Conservation (phyloP, 352 stramenopile genomes). For the Pythium insidiosum region DNA sequence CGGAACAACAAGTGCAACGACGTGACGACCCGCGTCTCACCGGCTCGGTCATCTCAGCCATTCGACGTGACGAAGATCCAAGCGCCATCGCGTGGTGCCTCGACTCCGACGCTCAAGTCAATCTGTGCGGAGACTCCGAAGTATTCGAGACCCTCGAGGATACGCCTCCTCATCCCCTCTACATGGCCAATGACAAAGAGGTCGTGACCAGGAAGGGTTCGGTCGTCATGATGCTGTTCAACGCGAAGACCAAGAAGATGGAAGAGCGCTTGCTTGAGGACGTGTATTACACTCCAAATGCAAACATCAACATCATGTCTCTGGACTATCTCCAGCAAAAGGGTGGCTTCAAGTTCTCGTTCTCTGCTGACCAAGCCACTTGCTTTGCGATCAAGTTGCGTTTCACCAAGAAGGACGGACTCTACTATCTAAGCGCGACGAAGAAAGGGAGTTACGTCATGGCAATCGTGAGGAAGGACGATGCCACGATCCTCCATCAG, state of each 20-base stretch:
- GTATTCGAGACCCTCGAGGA: background rate
- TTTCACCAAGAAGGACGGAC: background rate
- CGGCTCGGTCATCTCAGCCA: background rate
- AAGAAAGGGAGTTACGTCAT: background rate
- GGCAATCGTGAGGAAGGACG: background rate
- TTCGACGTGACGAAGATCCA: too few relatives aligned
- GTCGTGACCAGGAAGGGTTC: too few relatives aligned
- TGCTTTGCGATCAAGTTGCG: background rate
- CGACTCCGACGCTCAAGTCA: background rate
- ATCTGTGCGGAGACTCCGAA: background rate
- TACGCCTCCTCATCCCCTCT: background rate
- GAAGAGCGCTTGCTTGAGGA: too few relatives aligned
- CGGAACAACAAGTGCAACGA: too few relatives aligned
- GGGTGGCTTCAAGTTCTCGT: background rate
- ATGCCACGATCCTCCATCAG: background rate
- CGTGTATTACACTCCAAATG: too few relatives aligned
- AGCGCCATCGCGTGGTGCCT: too few relatives aligned
- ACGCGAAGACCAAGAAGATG: too few relatives aligned
- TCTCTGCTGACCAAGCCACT: background rate
- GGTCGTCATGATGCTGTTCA: too few relatives aligned
- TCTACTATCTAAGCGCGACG: background rate
- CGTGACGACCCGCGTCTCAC: background rate
- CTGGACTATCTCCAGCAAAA: slow-evolving; percentile 1
- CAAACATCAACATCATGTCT: background rate
- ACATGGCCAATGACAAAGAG: slow-evolving; percentile 3